Percentiles rank a stretch among this genome's conserved stretches.
Conservation (phyloP, 768 basidiomycete species). For the Pholiota conissans region DNA sequence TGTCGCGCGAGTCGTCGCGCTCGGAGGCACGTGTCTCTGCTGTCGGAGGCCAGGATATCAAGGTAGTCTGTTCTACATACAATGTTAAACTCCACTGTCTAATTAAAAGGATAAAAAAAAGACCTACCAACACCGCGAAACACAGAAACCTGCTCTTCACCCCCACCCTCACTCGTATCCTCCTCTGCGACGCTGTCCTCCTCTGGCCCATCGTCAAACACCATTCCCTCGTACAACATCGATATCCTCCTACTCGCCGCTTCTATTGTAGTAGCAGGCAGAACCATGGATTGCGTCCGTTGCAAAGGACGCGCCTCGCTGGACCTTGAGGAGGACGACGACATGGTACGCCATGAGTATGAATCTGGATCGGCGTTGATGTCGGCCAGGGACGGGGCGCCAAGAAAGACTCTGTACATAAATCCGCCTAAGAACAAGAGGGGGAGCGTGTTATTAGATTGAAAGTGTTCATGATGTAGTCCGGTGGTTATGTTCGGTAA, state of each 20-base stretch:
- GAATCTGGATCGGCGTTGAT: conserved; percentile 30
- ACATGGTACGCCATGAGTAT: conserved; percentile 49
- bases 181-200: conserved; percentile 3
- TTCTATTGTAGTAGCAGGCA: conserved; percentile 60
- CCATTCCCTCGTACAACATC: conserved; percentile 65
- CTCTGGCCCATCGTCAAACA: conserved; percentile 47
- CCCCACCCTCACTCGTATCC: neutral
- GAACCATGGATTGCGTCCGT: conserved; percentile 25
- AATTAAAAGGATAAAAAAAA: neutral
- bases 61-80: conserved; percentile 44
- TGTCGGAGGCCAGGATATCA: conserved; percentile 63
- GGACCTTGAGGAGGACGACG: conserved; percentile 21
- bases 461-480: no score
- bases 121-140: conserved; percentile 13
- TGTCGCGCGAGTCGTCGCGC: conserved; percentile 13
- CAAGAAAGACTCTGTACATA: conserved; percentile 56
- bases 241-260: conserved; percentile 73
- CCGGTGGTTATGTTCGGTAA: no score
- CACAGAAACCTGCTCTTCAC: conserved; percentile 10
- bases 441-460: no score
- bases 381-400: conserved; percentile 42
- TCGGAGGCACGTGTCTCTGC: conserved; percentile 16
- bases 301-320: neutral
- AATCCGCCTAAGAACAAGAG: no score
- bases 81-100: no score